Evolutionary conservation across 371 early-diverging fungal genomes (phyloP).

Genomic region (Coemansia sp.): DNA sequence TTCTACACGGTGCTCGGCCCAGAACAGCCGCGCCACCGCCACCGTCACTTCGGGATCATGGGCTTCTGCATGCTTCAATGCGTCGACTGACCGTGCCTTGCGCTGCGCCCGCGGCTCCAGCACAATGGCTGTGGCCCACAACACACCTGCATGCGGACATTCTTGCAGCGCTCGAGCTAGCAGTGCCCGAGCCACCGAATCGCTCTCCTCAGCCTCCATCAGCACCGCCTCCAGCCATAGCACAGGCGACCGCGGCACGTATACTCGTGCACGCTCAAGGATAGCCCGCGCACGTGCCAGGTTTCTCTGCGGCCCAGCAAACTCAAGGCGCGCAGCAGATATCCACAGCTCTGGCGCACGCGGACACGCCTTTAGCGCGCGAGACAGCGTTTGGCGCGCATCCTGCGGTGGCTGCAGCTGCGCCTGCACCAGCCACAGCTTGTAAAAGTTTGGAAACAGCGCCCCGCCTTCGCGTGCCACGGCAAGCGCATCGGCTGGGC

Average conservation of each 20-base stretch:
- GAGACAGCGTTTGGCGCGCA: slow-evolving; percentile 77
- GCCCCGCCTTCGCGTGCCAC: slow-evolving; percentile 69
- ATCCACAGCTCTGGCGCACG: slow-evolving; percentile 82
- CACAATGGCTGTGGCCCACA: slow-evolving; percentile 90
- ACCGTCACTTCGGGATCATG: slow-evolving; percentile 74
- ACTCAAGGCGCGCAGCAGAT: slow-evolving; percentile 65
- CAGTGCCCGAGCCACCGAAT: slow-evolving; percentile 72
- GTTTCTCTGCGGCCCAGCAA: slow-evolving; percentile 53
- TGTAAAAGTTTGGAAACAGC: slow-evolving; percentile 76
- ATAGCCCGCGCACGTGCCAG: slow-evolving; percentile 80
- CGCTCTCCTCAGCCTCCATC: slow-evolving; percentile 78
- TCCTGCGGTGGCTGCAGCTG: slow-evolving; percentile 75
- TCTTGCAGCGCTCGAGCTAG: slow-evolving; percentile 89
- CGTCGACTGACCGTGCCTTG: slow-evolving; percentile 86
- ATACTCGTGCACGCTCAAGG: slow-evolving; percentile 82
- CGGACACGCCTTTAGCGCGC: slow-evolving; percentile 78
- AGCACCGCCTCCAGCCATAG: slow-evolving; percentile 92
- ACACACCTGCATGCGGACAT: slow-evolving; percentile 81
- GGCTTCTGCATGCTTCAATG: slow-evolving; percentile 87
- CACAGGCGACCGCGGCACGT: slow-evolving; percentile 77
- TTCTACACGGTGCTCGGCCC: slow-evolving; percentile 89
- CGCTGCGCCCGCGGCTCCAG: slow-evolving; percentile 87
- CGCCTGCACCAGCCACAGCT: slow-evolving; percentile 91
- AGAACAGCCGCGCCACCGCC: slow-evolving; percentile 89
- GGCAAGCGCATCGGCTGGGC: slow-evolving; percentile 66